Evolutionary conservation across 2,329 filamentous ascomycete species (phyloP), one percentile per base, ranked within the genome.

Genomic region (Plectosphaerella sp.): DNA sequence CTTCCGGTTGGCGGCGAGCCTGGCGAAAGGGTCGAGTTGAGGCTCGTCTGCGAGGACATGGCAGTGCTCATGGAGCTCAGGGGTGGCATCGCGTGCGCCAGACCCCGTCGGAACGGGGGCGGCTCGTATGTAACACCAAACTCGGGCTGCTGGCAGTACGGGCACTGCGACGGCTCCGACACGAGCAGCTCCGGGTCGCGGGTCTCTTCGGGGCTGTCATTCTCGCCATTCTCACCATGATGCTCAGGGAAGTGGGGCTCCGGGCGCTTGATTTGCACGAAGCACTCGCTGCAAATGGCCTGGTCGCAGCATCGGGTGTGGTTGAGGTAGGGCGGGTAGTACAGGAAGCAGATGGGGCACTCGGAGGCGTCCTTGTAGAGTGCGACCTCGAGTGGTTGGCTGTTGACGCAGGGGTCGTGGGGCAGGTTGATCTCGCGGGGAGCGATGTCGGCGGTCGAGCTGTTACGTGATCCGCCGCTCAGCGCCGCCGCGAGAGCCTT

Each of bases 241-340:
- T 94, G 89, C 66, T 96, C 90, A 1, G 91, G 90, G 39, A 91
- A 84, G 67, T 97, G 90, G 10, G 91, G 92, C 58, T 99, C 93
- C 4, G 91, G 86, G 42, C 94, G 84, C 68, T 97, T 97, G 67
- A 99, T 99, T 68, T 99, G 94, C 4, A 99, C 94, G 63, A 99
- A 99, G 68, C 94, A 99, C 72, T 99, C 94, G 42, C 92, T 97
- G 72, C 94, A 99, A 57, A 99, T 97, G 6, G 89, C 80, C 67
- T 99, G 94, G 62, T 96, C 91, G 68, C 94, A 99, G 67, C 94
- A 99, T 59, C 94, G 80, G 1, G 94, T 99, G 58, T 86, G 88
- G 71, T 99, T 99, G 28, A 99, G 78, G 64, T 95, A 95, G 4
- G 91, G 91, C 1, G 94, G 94, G 60, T 97, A 99, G 61, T 91